These are phyloP conservation scores for Cucumis cinereus DNA, from an alignment of 306 rosid species.

Conservation along the genomic window DNA sequence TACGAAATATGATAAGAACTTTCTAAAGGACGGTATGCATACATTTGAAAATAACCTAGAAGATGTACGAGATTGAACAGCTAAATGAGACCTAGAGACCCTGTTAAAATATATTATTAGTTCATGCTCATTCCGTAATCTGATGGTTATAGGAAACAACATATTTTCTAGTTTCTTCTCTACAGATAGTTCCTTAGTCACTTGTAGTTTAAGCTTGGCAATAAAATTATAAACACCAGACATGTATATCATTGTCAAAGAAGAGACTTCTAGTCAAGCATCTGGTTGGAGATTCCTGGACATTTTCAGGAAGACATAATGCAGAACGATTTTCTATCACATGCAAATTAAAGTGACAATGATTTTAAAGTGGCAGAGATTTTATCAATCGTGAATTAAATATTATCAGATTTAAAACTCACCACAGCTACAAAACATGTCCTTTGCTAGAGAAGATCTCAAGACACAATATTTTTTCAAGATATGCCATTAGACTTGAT, in stretches of 20 bases:
- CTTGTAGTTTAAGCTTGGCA: not conserved
- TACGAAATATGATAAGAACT: not conserved
- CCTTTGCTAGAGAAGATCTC: not conserved
- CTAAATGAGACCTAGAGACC: constrained; percentile 46
- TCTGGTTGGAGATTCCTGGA: not conserved
- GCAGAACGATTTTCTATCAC: not conserved
- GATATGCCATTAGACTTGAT: not conserved
- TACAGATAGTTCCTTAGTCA: not conserved
- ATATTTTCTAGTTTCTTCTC: not conserved
- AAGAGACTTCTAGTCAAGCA: not conserved
- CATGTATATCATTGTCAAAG: not conserved
- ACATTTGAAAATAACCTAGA: not conserved
- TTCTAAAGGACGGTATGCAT: not conserved
- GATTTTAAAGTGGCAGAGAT: not conserved
- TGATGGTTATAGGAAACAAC: not conserved
- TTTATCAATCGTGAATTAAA: not conserved
- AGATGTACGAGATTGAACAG: constrained; percentile 26
- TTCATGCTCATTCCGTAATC: not conserved
- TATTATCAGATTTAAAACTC: not conserved
- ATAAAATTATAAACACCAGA: not conserved
- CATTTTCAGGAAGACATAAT: not conserved
- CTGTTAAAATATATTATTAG: constrained; percentile 18
- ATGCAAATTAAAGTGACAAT: not conserved
- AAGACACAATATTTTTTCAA: not conserved
- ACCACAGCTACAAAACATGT: not conserved